Conservation (phyloP, 2,329 filamentous ascomycete genomes). For the Pseudogymnoascus sp. region DNA sequence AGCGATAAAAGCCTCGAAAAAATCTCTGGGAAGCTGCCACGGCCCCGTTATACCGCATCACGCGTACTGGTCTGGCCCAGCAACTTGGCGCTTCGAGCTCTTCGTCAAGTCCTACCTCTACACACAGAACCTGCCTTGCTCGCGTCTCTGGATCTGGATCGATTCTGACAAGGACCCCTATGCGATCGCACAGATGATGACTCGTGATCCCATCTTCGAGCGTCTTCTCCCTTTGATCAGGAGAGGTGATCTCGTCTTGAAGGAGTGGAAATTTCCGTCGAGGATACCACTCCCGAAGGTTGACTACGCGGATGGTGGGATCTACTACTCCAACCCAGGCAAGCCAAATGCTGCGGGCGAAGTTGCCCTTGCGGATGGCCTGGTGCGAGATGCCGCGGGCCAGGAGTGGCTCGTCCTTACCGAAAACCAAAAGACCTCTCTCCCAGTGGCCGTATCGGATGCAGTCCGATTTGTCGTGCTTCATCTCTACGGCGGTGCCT, state of each 20-base stretch:
- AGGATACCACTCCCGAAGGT: constrained; percentile 42
- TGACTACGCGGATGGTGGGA: constrained; percentile 39
- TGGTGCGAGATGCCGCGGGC: constrained; percentile 39
- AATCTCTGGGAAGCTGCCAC: constrained; percentile 39
- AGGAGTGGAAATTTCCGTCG: constrained; percentile 44
- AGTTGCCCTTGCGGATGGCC: constrained; percentile 39
- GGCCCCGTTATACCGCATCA: constrained; percentile 48
- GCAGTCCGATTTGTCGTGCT: constrained; percentile 46
- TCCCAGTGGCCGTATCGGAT: constrained; percentile 48
- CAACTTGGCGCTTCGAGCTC: constrained; percentile 47
- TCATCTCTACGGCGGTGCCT: constrained; percentile 44
- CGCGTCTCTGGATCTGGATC: constrained; percentile 44
- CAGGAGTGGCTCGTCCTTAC: constrained; percentile 46
- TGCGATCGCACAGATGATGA: constrained; percentile 42
- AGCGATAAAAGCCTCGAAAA: constrained; percentile 31
- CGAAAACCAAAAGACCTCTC: constrained; percentile 46
- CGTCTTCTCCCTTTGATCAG: constrained; percentile 45
- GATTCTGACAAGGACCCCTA: constrained; percentile 43
- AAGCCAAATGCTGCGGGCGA: constrained; percentile 30
- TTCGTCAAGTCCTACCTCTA: constrained; percentile 49
- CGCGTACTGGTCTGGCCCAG: constrained; percentile 47
- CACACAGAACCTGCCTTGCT: constrained; percentile 47
- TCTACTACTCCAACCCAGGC: constrained; percentile 39
- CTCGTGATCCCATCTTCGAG: constrained; percentile 41
- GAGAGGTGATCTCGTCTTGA: constrained; percentile 42